These are phyloP conservation scores for Macrolepiota fuliginosa DNA, from an alignment of 768 basidiomycete species.

Conservation along the genomic window DNA sequence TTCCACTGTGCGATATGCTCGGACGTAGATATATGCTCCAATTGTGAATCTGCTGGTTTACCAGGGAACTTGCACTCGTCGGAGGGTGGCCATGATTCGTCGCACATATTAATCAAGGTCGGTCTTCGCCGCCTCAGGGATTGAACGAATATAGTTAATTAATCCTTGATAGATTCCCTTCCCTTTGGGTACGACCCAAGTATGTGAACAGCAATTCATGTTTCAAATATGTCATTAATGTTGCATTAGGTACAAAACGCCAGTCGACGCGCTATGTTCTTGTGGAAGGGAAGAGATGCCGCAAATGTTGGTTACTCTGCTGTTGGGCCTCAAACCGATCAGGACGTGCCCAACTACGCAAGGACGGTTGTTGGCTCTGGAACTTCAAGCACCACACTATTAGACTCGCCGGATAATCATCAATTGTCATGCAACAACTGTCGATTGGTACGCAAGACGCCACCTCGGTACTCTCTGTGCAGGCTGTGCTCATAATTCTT, in stretches of 20 bases:
- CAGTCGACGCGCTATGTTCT: conserved; percentile 67
- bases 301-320: conserved; percentile 50
- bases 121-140: not conserved
- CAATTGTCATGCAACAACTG: conserved; percentile 61
- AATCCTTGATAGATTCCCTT: conserved; percentile 69
- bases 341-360: conserved; percentile 62
- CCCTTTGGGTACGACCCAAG: conserved; percentile 70
- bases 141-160: not conserved
- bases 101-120: conserved; percentile 95
- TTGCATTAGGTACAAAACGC: conserved; percentile 53
- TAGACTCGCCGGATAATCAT: conserved; percentile 47
- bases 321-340: conserved; percentile 49
- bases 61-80: conserved; percentile 79
- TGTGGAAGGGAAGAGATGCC: conserved; percentile 79
- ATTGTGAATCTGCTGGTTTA: conserved; percentile 83
- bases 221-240: not conserved
- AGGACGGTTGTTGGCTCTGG: conserved; percentile 63
- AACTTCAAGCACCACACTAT: conserved; percentile 29
- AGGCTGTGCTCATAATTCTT: not conserved
- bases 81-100: conserved; percentile 76
- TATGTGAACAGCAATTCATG: conserved; percentile 25
- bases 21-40: conserved; percentile 80
- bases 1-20: conserved; percentile 93
- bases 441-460: conserved; percentile 39
- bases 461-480: not conserved